Base-by-base conservation (phyloP, 306 rosid genomes). In the Castanospermum australe region DNA sequence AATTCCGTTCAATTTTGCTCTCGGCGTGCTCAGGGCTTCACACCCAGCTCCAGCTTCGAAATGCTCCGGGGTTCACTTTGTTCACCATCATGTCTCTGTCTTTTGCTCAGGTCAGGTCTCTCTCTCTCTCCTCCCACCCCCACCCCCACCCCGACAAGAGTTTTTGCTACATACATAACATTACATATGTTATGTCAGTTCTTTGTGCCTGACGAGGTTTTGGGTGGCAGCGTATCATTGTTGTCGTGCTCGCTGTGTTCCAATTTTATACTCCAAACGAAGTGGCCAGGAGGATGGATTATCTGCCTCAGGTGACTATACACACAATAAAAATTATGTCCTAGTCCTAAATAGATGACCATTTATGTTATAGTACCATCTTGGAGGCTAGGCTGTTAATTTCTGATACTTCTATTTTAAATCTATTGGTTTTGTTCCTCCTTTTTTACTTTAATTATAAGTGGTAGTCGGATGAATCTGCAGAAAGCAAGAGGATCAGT, bases 251-350 rank as follows among this genome's bases (percentile, higher is more conserved):
- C 86, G 52, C 65, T 74, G 22, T 17, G 35, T 74, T 71, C 85
- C 86, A 36, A 45, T 89, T 79, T 71, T 77, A 9, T 65, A 88
- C 73, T 80, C 83, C 64, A 89, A 82, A 87, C 89, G 84, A 62
- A 84, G 88, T 66, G 86, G 82, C 39, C 89, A 61, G 66, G 87
- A 77, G 24, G 83, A 84, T 75, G 83, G 62, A 41, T 79, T 85
- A 59, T 82, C 82, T 50, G 36, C 88, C 45, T 72, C 94, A 83
- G 97, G 99, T 92, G 17, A 84, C 25, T 69, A 0, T 44, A n/a
- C 47, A 68, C 14, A 4, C 2, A 67, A 4, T 47, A n/a, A n/a
- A n/a, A n/a, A 6, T 30, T 64, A 52, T 76, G 65, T 5, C 32
- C 32, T 28, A 28, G 65, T 5, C 32, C 32, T 28, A 28, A 1